Percentiles rank a stretch among this genome's conserved stretches.
phyloP scores from a whole-genome alignment of 2,329 filamentous ascomycete genomes.

The Fusarium ambrosium region DNA sequence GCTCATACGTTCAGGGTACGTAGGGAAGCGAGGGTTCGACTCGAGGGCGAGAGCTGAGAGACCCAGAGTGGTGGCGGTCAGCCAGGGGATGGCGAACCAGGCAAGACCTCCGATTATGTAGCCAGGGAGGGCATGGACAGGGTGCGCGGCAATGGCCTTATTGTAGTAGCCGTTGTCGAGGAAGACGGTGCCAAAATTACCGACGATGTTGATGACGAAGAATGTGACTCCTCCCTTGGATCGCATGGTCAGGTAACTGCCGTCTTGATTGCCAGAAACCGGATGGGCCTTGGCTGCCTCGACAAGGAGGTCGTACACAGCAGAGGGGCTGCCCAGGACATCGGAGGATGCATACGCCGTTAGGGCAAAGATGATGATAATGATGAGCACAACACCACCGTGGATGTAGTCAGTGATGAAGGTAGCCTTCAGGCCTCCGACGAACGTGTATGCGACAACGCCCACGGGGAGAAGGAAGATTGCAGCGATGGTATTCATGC shows the following conservation, averaged over 20 bases:
- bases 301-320: constrained; percentile 82
- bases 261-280: constrained; percentile 81
- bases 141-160: constrained; percentile 91
- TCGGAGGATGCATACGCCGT: constrained; percentile 82
- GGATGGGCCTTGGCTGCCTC: constrained; percentile 77
- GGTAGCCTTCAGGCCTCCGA: constrained; percentile 85
- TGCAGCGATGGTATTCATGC: constrained; percentile 76
- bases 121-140: constrained; percentile 87
- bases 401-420: constrained; percentile 89
- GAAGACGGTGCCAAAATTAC: constrained; percentile 87
- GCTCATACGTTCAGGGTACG: constrained; percentile 79
- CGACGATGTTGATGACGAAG: constrained; percentile 88
- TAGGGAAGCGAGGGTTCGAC: constrained; percentile 78
- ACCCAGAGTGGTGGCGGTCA: constrained; percentile 90
- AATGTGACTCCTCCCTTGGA: constrained; percentile 80
- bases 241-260: constrained; percentile 89
- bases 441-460: constrained; percentile 79
- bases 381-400: constrained; percentile 82
- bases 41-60: constrained; percentile 85
- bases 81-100: constrained; percentile 94
- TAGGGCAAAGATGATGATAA: constrained; percentile 87
- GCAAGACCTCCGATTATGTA: constrained; percentile 88
- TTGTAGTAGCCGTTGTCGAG: constrained; percentile 93
- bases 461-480: constrained; percentile 86
- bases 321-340: constrained; percentile 78